Evolutionary conservation across 208 protist species (phyloP).

Genomic region (Trypanosoma mega): DNA sequence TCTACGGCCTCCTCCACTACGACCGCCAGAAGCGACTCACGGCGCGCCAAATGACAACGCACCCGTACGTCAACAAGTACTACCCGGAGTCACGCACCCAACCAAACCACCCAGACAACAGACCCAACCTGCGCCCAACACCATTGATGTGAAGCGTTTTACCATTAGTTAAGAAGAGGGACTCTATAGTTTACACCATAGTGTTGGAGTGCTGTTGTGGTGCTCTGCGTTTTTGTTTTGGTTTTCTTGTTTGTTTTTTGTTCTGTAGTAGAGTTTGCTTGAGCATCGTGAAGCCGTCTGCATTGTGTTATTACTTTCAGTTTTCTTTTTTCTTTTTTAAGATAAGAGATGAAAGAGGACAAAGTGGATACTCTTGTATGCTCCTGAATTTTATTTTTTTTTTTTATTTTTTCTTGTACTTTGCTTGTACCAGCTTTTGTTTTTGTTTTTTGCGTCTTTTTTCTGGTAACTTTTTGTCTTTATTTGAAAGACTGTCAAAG

Average conservation of each 20-base stretch:
- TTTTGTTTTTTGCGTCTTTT: slow-evolving; percentile 9
- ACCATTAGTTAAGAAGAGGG: background rate
- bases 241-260: background rate
- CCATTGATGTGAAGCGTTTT: slow-evolving; percentile 48
- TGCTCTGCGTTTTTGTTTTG: background rate
- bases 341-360: background rate
- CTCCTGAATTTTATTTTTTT: slow-evolving; percentile 25
- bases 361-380: background rate
- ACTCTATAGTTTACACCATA: too few relatives aligned
- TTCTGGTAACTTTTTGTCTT: slow-evolving; percentile 15
- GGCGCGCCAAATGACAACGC: slow-evolving; percentile 66
- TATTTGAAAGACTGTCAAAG: too few relatives aligned
- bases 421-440: slow-evolving; percentile 8
- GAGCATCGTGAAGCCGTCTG: background rate
- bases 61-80: slow-evolving; percentile 83
- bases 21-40: slow-evolving; percentile 66
- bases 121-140: slow-evolving; percentile 40
- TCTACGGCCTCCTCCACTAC: slow-evolving; percentile 70
- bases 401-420: slow-evolving; percentile 24
- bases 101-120: slow-evolving; percentile 64
- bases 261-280: background rate
- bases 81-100: slow-evolving; percentile 68
- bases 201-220: background rate
- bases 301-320: background rate
- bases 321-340: slow-evolving; percentile 11